These are phyloP conservation scores for Salix arbutifolia DNA, from an alignment of 345 rosid species.

Conservation along the genomic window DNA sequence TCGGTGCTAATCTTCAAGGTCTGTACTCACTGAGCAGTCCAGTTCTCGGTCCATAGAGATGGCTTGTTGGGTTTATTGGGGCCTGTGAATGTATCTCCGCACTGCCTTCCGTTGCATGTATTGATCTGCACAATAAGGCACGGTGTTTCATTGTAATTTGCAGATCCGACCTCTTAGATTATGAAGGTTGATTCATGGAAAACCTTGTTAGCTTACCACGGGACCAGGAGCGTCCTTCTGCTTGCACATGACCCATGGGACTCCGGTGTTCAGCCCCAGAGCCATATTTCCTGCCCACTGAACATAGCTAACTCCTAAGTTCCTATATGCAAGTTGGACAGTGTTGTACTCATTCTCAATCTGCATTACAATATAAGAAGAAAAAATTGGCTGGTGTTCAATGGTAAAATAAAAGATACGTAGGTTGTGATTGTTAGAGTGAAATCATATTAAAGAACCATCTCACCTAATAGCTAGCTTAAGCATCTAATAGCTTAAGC, in stretches of 20 bases:
- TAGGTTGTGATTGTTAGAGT: not conserved
- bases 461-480: too few relatives aligned
- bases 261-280: constrained; percentile 43
- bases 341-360: constrained; percentile 88
- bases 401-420: not conserved
- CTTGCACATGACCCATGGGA: constrained; percentile 98
- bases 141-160: not conserved
- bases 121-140: constrained; percentile 51
- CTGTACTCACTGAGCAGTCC: constrained; percentile 84
- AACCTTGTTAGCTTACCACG: constrained; percentile 39
- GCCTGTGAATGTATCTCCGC: constrained; percentile 91
- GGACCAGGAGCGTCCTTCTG: constrained; percentile 81
- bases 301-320: constrained; percentile 53
- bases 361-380: constrained; percentile 29
- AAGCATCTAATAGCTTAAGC: fast-evolving
- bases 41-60: constrained; percentile 87
- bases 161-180: not conserved
- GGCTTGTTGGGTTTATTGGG: constrained; percentile 84
- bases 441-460: too few relatives aligned
- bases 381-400: not conserved
- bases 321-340: constrained; percentile 58
- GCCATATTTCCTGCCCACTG: constrained; percentile 77
- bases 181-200: not conserved
- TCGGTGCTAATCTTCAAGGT: not conserved
- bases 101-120: constrained; percentile 94